Evolutionary conservation across 2,329 filamentous ascomycete genomes (phyloP).

Genomic region (Trichophyton simii): DNA sequence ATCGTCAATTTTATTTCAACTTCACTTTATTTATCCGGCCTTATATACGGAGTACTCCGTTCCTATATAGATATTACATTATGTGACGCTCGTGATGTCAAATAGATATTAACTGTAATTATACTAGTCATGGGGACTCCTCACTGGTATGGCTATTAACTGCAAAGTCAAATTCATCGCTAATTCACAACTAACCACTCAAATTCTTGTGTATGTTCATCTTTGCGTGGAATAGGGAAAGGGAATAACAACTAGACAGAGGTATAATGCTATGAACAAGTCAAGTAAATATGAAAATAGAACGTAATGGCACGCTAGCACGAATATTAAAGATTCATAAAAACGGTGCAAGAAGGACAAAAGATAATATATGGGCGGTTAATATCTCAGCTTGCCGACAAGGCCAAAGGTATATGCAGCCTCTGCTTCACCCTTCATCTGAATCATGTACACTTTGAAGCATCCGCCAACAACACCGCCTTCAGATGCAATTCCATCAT

Average conservation of each 20-base stretch:
- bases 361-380: constrained; percentile 11
- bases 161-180: too few relatives aligned
- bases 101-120: too few relatives aligned
- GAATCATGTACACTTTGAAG: constrained; percentile 53
- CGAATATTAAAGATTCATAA: neutral
- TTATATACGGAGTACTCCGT: too few relatives aligned
- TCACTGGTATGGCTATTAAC: too few relatives aligned
- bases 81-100: too few relatives aligned
- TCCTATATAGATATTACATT: too few relatives aligned
- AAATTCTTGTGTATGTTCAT: neutral
- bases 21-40: too few relatives aligned
- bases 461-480: constrained; percentile 47
- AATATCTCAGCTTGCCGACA: constrained; percentile 42
- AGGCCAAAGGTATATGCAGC: constrained; percentile 44
- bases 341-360: neutral
- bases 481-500: constrained; percentile 45
- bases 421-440: constrained; percentile 44
- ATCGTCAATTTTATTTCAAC: too few relatives aligned
- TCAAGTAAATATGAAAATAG: neutral
- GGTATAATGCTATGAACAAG: neutral
- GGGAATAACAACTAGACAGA: neutral
- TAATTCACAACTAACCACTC: neutral
- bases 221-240: neutral
- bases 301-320: neutral
- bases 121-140: too few relatives aligned